These are phyloP conservation scores for Salix udensis DNA, from an alignment of 345 rosid species.

Conservation along the genomic window DNA sequence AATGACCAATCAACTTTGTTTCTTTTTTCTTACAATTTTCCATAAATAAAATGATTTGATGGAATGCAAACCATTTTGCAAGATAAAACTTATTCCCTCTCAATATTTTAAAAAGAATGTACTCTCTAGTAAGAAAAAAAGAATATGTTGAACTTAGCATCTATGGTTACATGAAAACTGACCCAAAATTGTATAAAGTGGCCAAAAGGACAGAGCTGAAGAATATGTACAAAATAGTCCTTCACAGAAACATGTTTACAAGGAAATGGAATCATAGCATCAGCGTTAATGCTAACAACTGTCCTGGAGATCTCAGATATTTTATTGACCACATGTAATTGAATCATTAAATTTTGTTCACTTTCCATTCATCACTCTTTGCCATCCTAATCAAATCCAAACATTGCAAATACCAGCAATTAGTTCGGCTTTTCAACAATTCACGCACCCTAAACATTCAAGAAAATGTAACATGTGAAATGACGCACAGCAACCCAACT, in stretches of 20 bases:
- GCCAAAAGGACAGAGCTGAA: conserved; percentile 2
- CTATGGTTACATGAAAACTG: conserved; percentile 4
- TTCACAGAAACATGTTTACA: conserved; percentile 2
- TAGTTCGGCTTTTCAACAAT: neutral
- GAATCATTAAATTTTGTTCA: conserved; percentile 6
- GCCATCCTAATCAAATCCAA: conserved; percentile 14
- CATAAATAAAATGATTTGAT: neutral
- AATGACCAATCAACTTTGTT: neutral
- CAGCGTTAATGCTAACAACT: neutral
- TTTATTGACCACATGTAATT: neutral
- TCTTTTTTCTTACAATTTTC: neutral
- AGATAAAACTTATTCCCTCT: neutral
- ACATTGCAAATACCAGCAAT: conserved; percentile 13
- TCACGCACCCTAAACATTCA: conserved; percentile 13
- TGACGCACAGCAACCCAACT: conserved; percentile 27
- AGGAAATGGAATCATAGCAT: neutral
- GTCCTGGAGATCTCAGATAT: conserved; percentile 9
- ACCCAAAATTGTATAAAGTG: conserved; percentile 8
- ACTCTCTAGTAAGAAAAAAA: conserved; percentile 10
- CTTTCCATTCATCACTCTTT: conserved; percentile 7
- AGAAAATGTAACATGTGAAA: conserved; percentile 21
- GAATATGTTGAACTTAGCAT: neutral
- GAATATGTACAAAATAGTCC: neutral
- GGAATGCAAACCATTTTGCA: conserved; percentile 4
- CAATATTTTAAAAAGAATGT: neutral